Evolutionary conservation across 2,329 filamentous ascomycete genomes (phyloP).

Genomic region (Amylocarpus encephaloides): DNA sequence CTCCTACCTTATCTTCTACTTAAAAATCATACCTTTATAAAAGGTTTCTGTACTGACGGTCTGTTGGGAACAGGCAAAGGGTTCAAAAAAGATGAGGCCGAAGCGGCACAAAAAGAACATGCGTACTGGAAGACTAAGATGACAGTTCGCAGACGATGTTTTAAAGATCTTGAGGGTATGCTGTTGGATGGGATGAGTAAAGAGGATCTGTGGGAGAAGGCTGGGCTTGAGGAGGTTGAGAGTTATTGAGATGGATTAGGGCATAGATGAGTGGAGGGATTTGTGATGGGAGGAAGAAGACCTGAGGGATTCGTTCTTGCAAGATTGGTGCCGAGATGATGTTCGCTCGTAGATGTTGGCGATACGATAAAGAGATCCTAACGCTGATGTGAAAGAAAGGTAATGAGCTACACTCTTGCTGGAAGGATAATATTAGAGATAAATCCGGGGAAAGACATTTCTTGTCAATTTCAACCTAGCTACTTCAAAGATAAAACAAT

Average conservation of each 20-base stretch:
- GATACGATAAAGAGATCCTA: no score
- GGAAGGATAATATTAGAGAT: no score
- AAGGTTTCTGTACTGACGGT: not conserved
- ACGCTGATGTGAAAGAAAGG: no score
- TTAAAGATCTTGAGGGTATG: conserved; percentile 32
- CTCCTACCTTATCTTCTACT: not conserved
- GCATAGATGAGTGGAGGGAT: not conserved
- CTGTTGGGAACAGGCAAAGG: not conserved
- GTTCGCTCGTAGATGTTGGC: no score
- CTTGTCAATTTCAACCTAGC: no score
- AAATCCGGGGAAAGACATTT: no score
- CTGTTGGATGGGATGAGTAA: conserved; percentile 41
- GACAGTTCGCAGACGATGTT: conserved; percentile 28
- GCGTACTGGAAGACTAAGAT: conserved; percentile 36
- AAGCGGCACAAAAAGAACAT: conserved; percentile 40
- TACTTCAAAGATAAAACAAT: no score
- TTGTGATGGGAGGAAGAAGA: no score
- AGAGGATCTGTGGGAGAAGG: conserved; percentile 43
- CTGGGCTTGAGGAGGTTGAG: conserved; percentile 23
- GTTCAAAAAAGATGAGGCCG: conserved; percentile 42
- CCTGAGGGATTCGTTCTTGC: no score
- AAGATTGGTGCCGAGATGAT: no score
- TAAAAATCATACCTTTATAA: not conserved
- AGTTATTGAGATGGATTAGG: not conserved
- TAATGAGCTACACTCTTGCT: no score